Conservation (phyloP, 1,284 basidiomycete genomes). For the Phellopilus nigrolimitatus region DNA sequence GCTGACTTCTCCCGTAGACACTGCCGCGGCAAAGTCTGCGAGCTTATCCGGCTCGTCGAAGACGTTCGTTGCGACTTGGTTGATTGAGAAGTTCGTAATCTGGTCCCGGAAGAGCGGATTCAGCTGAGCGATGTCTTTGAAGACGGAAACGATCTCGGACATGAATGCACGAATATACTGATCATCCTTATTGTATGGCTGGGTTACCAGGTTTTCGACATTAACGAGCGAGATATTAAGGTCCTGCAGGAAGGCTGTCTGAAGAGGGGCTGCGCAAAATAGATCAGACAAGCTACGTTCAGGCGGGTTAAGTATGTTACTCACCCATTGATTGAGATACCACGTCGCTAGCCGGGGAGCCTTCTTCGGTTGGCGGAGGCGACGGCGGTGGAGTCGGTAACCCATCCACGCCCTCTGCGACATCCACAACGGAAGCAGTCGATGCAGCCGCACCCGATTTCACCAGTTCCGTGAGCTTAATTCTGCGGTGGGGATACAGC, state of each 20-base stretch:
- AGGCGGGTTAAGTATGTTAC: background rate
- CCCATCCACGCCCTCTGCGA: conserved; percentile 37
- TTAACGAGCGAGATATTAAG: conserved; percentile 89
- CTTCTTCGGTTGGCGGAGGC: conserved; percentile 29
- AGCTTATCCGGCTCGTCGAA: conserved; percentile 99
- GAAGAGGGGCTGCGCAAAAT: conserved; percentile 52
- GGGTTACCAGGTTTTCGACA: conserved; percentile 78
- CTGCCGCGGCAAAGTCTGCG: conserved; percentile 96
- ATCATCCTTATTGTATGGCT: conserved; percentile 88
- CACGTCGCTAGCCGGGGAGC: conserved; percentile 20
- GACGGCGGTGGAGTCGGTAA: conserved; percentile 46
- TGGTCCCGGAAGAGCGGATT: conserved; percentile 98
- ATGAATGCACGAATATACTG: conserved; percentile 95
- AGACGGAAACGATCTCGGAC: conserved; percentile 94
- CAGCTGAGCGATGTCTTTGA: conserved; percentile 98
- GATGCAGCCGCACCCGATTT: conserved; percentile 47
- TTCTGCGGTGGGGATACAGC: conserved; percentile 91
- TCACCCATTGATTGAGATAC: background rate
- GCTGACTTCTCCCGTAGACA: conserved; percentile 85
- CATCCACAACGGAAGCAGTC: conserved; percentile 44
- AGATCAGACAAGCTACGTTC: conserved; percentile 6
- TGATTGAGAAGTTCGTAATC: conserved; percentile 95
- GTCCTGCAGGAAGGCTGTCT: conserved; percentile 89
- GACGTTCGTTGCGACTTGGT: conserved; percentile 93
- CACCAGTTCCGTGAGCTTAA: conserved; percentile 85